Evolutionary conservation across 2,329 filamentous ascomycete species (phyloP).

Genomic region (Penicillium sp.): DNA sequence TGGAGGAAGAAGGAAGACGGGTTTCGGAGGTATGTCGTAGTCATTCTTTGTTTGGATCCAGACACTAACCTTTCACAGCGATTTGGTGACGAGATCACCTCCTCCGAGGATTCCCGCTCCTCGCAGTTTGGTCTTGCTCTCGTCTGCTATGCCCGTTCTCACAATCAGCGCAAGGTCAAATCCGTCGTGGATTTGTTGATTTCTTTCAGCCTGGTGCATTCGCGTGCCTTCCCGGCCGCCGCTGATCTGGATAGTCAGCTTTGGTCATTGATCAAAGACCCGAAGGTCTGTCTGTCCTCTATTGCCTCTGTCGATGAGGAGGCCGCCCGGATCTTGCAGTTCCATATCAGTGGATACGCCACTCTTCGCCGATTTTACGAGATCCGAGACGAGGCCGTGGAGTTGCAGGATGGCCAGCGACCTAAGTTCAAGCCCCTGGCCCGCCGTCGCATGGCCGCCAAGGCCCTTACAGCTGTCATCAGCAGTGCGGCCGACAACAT

Average conservation of each 20-base stretch:
- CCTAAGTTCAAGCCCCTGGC: slow-evolving; percentile 55
- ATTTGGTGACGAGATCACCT: slow-evolving; percentile 76
- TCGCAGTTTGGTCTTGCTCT: slow-evolving; percentile 82
- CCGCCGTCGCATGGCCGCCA: slow-evolving; percentile 69
- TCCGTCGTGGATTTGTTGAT: slow-evolving; percentile 84
- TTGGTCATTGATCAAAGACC: slow-evolving; percentile 67
- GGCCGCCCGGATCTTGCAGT: slow-evolving; percentile 79
- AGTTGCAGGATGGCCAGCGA: slow-evolving; percentile 38
- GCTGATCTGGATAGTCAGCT: slow-evolving; percentile 74
- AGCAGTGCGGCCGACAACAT: slow-evolving; percentile 87
- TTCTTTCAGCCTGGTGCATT: slow-evolving; percentile 83
- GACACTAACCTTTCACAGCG: slow-evolving; percentile 55
- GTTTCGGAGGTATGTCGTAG: slow-evolving; percentile 71
- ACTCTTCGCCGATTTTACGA: slow-evolving; percentile 89
- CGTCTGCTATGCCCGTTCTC: slow-evolving; percentile 87
- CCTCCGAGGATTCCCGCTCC: slow-evolving; percentile 65
- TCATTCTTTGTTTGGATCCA: not conserved
- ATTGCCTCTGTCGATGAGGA: slow-evolving; percentile 75
- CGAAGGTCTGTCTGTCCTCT: slow-evolving; percentile 68
- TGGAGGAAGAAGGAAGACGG: slow-evolving; percentile 75
- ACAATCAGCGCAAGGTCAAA: slow-evolving; percentile 74
- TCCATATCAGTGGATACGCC: slow-evolving; percentile 87
- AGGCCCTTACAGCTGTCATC: slow-evolving; percentile 78
- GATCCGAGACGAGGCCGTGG: slow-evolving; percentile 70
- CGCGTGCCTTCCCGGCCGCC: slow-evolving; percentile 72